Conservation (phyloP, 352 stramenopile genomes). For the Globisporangium carolinianum region DNA sequence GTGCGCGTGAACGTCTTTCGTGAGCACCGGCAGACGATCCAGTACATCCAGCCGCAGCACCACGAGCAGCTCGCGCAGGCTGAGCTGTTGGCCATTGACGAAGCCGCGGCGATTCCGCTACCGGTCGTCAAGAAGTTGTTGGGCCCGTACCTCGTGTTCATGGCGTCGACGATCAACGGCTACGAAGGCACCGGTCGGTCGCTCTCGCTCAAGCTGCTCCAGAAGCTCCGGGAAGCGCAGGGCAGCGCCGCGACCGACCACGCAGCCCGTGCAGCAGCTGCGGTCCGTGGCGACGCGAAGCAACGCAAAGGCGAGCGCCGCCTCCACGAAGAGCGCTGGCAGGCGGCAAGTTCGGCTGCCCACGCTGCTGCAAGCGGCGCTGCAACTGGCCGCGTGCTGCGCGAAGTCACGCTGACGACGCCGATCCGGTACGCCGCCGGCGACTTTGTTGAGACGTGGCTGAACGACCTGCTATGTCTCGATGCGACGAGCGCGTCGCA, state of each 20-base stretch:
- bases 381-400: slow-evolving; percentile 73
- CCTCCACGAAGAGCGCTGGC: slow-evolving; percentile 96
- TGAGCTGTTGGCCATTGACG: slow-evolving; percentile 98
- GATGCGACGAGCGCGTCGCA: slow-evolving; percentile 83
- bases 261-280: slow-evolving; percentile 42
- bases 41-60: slow-evolving; percentile 95
- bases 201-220: slow-evolving; percentile 98
- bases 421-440: slow-evolving; percentile 96
- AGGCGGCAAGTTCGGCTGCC: slow-evolving; percentile 85
- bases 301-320: slow-evolving; percentile 94
- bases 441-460: slow-evolving; percentile 96
- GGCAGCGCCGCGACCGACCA: slow-evolving; percentile 52
- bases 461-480: slow-evolving; percentile 97
- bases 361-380: slow-evolving; percentile 41
- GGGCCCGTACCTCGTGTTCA: slow-evolving; percentile 95
- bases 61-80: slow-evolving; percentile 95
- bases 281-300: slow-evolving; percentile 86
- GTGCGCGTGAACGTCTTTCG: slow-evolving; percentile 97
- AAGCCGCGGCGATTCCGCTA: slow-evolving; percentile 99
- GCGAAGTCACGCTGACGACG: slow-evolving; percentile 94
- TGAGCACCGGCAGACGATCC: slow-evolving; percentile 95
- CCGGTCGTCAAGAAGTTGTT: slow-evolving; percentile 96
- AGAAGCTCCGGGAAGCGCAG: slow-evolving; percentile 95
- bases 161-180: slow-evolving; percentile 99
- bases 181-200: slow-evolving; percentile 99